These are phyloP conservation scores for Podila horticola DNA, from an alignment of 192 early-diverging fungal genomes.

Conservation along the genomic window DNA sequence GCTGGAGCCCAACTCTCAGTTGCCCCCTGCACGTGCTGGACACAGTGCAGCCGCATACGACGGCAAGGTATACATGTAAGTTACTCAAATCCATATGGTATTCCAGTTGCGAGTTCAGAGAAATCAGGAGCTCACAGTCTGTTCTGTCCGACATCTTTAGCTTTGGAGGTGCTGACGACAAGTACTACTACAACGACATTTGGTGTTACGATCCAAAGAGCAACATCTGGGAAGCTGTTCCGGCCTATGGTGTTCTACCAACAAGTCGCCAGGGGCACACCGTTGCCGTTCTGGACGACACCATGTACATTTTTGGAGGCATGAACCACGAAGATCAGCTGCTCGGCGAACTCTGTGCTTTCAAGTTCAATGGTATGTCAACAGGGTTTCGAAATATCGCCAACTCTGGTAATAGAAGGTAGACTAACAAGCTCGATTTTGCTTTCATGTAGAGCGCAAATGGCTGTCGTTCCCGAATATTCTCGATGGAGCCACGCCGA, in stretches of 20 bases:
- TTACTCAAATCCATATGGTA: no score
- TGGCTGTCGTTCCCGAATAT: conserved; percentile 65
- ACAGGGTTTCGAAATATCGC: no score
- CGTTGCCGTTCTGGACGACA: conserved; percentile 52
- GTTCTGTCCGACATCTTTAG: conserved; percentile 21
- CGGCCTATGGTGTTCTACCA: conserved; percentile 56
- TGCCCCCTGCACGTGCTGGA: conserved; percentile 50
- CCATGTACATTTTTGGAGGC: conserved; percentile 68
- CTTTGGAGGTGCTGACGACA: conserved; percentile 64
- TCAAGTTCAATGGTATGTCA: conserved; percentile 56
- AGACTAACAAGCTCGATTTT: neutral
- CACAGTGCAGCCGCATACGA: conserved; percentile 42
- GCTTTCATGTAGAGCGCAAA: conserved; percentile 46
- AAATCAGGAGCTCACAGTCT: neutral
- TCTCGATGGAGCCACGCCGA: conserved; percentile 51
- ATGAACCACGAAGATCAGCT: conserved; percentile 52
- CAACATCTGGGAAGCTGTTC: conserved; percentile 53
- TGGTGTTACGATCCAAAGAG: conserved; percentile 62
- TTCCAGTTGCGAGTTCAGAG: neutral
- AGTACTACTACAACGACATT: conserved; percentile 64
- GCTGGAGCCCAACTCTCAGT: conserved; percentile 35
- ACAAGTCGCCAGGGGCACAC: conserved; percentile 53
- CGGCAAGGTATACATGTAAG: conserved; percentile 49
- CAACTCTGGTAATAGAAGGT: neutral
- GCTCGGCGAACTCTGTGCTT: conserved; percentile 61